Conservation (phyloP, 495 filamentous ascomycete genomes). For the Penicillium ochrochloron region DNA sequence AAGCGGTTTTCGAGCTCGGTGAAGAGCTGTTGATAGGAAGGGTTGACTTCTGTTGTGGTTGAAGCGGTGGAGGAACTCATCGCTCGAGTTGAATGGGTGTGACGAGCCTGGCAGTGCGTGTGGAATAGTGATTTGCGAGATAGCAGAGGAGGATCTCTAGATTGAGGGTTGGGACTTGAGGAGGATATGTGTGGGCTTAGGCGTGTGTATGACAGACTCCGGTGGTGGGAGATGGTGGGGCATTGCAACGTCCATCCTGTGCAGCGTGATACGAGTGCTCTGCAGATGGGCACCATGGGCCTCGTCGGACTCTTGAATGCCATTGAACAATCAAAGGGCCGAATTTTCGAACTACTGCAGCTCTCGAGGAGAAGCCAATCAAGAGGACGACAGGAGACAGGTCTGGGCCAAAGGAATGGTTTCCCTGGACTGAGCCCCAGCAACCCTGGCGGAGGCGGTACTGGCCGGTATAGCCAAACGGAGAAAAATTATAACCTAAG, state of each 20-base stretch:
- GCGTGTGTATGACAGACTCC: conserved; percentile 15
- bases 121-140: not conserved
- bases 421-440: not conserved
- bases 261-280: conserved; percentile 6
- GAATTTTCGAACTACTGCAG: not conserved
- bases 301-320: not conserved
- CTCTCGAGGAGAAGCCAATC: not conserved
- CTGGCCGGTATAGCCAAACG: not conserved
- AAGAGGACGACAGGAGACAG: not conserved
- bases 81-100: conserved; percentile 4
- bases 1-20: conserved; percentile 55
- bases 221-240: conserved; percentile 27
- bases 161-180: not conserved
- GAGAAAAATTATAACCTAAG: too few relatives aligned
- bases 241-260: conserved; percentile 11
- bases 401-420: not conserved
- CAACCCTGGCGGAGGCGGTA: not conserved
- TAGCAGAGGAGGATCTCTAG: not conserved
- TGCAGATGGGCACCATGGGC: not conserved
- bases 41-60: conserved; percentile 30
- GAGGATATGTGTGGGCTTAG: not conserved
- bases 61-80: conserved; percentile 25
- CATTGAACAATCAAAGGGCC: not conserved
- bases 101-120: not conserved
- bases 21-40: conserved; percentile 50